A percentile compares a stretch with the other conserved stretches of the same genome.
phyloP scores from a whole-genome alignment of 2,329 filamentous ascomycete genomes.

The Colletotrichum melonis region DNA sequence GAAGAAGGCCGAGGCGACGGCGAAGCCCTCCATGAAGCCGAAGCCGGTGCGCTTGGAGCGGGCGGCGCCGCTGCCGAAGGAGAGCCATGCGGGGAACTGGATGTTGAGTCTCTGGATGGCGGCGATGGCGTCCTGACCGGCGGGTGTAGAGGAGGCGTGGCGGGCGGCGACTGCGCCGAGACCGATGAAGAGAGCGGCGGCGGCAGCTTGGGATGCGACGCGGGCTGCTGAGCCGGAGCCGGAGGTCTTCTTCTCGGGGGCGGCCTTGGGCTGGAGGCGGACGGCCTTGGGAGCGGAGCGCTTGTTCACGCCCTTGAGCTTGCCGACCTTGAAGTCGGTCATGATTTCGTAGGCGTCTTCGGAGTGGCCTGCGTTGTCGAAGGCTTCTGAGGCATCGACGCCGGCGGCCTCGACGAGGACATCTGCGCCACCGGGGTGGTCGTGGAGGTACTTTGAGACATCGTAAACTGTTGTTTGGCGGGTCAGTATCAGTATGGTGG shows the following conservation, averaged over 20 bases:
- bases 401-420: constrained; percentile 82
- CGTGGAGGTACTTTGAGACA: constrained; percentile 65
- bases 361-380: constrained; percentile 87
- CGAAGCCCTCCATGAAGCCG: constrained; percentile 51
- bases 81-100: constrained; percentile 27
- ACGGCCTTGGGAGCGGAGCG: constrained; percentile 40
- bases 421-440: constrained; percentile 80
- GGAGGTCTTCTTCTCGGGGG: not conserved
- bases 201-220: constrained; percentile 30
- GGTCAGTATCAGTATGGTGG: not conserved
- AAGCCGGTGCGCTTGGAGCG: constrained; percentile 38
- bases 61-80: not conserved
- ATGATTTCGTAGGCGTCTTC: constrained; percentile 64
- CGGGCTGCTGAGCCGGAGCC: constrained; percentile 24
- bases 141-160: constrained; percentile 35
- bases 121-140: constrained; percentile 31
- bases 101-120: constrained; percentile 33
- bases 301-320: constrained; percentile 45
- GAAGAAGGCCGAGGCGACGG: constrained; percentile 48
- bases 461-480: constrained; percentile 61
- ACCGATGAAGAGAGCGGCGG: constrained; percentile 37
- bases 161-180: constrained; percentile 38
- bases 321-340: constrained; percentile 50
- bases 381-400: constrained; percentile 81
- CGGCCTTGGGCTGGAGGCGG: constrained; percentile 36